Evolutionary conservation across 1,139 yeast genomes (phyloP), one percentile per base, ranked within the genome.

Genomic region (Hansenula lynferdii): DNA sequence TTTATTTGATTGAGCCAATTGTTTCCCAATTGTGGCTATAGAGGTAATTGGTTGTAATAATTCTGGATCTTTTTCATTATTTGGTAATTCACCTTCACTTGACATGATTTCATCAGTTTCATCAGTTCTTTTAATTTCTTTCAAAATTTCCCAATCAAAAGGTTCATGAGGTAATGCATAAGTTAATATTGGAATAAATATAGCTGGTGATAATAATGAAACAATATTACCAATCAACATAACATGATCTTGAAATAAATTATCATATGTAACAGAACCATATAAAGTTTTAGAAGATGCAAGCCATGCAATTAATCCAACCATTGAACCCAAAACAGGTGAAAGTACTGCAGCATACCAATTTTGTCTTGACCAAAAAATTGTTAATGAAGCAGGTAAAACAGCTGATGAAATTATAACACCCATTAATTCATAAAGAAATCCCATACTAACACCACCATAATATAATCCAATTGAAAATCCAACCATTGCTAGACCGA

Each of bases 221-320:
- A 85, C 87, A 34, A 85, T 77, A 56, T 86, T 87, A 42, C 96
- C 96, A 4, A 85, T 80, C 46, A 86, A 70, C 95, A 85, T 85
- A 23, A 95, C 82, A 57, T 83, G 73, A 57, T 85, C 92, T 47
- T 72, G 73, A 45, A 87, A 86, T 18, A 95, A 76, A 35, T 80
- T 80, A 30, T 64, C 75, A 36, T 85, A 79, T 24, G 74, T 76
- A 32, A 81, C 64, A 0, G 65, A 44, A 17, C 81, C 80, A 46
- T 68, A 73, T 44, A 72, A 60, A 16, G 66, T 65, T 54, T 75
- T 75, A 34, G 87, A 73, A 51, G 76, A 67, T 8, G 73, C 77
- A 49, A 82, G 64, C 90, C 90, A 82, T 10, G 81, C 62, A 67
- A 77, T 69, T 35, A 82, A 71, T 3, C 87, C 84, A 42, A 77